Percentiles rank a stretch among this genome's conserved stretches.
phyloP scores from a whole-genome alignment of 352 stramenopile species.

The Phytophthora palmivora region DNA sequence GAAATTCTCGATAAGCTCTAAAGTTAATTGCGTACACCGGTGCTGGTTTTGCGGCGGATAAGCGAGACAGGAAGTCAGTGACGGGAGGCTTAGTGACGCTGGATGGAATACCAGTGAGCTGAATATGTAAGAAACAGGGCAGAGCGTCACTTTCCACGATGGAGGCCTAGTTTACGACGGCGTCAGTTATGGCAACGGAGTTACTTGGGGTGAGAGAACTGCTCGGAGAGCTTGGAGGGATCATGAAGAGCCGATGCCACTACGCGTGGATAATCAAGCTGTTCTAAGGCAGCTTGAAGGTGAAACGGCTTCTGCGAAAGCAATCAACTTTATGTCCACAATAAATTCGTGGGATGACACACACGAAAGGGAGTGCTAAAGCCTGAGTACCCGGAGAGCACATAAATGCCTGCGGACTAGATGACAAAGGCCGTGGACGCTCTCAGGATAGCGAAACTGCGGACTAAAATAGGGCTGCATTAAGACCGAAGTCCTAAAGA shows the following conservation, averaged over 20 bases:
- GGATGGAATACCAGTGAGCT: neutral
- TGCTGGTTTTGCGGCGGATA: neutral
- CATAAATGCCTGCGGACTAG: neutral
- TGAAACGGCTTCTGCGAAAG: neutral
- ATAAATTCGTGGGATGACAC: neutral
- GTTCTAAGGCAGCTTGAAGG: neutral
- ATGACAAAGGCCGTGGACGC: neutral
- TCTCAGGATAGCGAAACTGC: neutral
- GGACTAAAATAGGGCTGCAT: neutral
- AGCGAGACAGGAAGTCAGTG: neutral
- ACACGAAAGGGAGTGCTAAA: neutral
- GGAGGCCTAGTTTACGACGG: neutral
- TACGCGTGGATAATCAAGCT: neutral
- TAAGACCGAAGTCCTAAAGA: too few relatives aligned
- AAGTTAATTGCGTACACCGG: neutral
- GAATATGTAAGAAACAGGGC: neutral
- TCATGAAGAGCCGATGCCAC: neutral
- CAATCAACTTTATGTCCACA: neutral
- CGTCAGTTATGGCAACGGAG: neutral
- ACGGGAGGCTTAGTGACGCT: neutral
- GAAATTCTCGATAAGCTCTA: neutral
- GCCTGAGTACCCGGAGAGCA: neutral
- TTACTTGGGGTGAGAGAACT: neutral
- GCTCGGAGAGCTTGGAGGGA: neutral
- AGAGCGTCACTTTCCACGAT: neutral